Percentiles rank a stretch among this genome's conserved stretches.
These are phyloP conservation scores for Typha latifolia DNA, from an alignment of 176 grass and related monocot species.

Conservation along the genomic window DNA sequence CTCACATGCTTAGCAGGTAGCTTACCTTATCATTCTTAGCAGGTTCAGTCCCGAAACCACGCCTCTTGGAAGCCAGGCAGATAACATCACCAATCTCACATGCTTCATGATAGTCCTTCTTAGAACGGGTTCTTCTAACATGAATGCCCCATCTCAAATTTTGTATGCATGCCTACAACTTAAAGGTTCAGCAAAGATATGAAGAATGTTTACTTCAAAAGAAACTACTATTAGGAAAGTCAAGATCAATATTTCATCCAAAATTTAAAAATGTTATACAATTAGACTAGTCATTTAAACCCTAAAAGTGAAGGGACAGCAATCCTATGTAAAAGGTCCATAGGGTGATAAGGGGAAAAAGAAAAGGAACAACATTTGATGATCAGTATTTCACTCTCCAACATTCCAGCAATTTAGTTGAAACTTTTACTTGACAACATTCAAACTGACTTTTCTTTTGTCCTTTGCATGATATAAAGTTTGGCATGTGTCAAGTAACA, in stretches of 20 bases:
- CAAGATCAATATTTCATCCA: neutral
- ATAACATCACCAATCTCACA: neutral
- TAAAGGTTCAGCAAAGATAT: neutral
- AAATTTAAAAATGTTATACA: neutral
- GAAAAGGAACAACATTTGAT: no score
- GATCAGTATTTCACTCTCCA: no score
- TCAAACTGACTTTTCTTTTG: no score
- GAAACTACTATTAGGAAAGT: neutral
- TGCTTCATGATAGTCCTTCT: neutral
- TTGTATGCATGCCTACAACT: slow-evolving; percentile 1
- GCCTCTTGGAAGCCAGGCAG: slow-evolving; percentile 3
- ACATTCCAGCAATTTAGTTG: no score
- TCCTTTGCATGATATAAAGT: no score
- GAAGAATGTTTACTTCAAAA: neutral
- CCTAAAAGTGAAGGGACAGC: no score
- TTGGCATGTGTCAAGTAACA: no score
- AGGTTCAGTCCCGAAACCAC: slow-evolving; percentile 11
- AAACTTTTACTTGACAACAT: no score
- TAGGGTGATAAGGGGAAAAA: no score
- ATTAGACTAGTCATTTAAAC: no score
- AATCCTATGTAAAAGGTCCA: no score
- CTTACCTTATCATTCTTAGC: slow-evolving; percentile 2
- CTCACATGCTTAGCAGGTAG: no score
- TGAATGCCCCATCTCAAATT: neutral
- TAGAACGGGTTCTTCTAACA: neutral